Conservation (phyloP, 225 moss, liverwort and hornwort species). For the Thuidium tamariscinum region DNA sequence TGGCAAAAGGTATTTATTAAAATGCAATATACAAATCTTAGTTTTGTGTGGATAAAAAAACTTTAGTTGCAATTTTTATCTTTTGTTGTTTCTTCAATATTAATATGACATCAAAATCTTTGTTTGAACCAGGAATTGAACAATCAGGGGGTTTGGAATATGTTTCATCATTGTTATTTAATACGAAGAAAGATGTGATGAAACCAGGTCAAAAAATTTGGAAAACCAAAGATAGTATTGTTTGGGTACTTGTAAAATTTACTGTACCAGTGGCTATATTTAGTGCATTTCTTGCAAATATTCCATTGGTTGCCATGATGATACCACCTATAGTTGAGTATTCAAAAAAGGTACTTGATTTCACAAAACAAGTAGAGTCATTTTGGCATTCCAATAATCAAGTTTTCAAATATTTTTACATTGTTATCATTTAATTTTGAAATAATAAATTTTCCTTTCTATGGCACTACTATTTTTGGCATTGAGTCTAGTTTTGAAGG, state of each 20-base stretch:
- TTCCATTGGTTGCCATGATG: conserved; percentile 97
- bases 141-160: conserved; percentile 82
- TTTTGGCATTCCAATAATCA: background rate
- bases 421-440: background rate
- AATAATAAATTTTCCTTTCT: no score
- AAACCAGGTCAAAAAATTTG: conserved; percentile 32
- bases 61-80: no score
- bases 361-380: background rate
- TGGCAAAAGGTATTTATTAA: conserved; percentile 49
- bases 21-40: background rate
- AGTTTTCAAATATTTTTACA: no score
- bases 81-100: no score
- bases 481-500: background rate
- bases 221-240: conserved; percentile 55
- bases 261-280: conserved; percentile 70
- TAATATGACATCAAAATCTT: background rate
- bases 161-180: conserved; percentile 71
- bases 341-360: conserved; percentile 48
- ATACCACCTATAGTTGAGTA: conserved; percentile 85
- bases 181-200: conserved; percentile 30
- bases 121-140: conserved; percentile 50
- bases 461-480: no score
- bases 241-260: conserved; percentile 87
- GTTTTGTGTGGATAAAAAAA: no score
- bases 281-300: conserved; percentile 94